A percentile compares a stretch with the other conserved stretches of the same genome.
These are phyloP conservation scores for Kluyveromyces marxianus DNA, from an alignment of 1,139 yeast species.

Conservation along the genomic window DNA sequence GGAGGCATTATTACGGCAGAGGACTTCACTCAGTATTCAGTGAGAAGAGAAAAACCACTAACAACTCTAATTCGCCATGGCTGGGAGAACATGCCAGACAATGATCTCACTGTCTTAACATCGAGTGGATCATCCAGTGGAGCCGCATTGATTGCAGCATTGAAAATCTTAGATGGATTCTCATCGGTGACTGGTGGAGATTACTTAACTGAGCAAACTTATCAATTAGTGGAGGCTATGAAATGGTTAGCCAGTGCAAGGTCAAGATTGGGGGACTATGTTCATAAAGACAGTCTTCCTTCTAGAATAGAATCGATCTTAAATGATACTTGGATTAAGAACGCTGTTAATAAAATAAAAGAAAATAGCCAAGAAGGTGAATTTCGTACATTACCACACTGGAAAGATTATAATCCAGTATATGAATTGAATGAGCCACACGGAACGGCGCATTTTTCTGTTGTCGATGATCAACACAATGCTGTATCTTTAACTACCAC, in stretches of 20 bases:
- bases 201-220: conserved; percentile 44
- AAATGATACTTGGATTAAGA: conserved; percentile 47
- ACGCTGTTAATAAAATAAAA: conserved; percentile 41
- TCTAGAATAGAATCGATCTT: conserved; percentile 33
- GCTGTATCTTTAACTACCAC: conserved; percentile 88
- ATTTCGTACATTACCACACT: conserved; percentile 45
- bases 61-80: conserved; percentile 29
- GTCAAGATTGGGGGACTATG: conserved; percentile 69
- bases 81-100: conserved; percentile 27
- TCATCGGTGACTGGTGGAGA: conserved; percentile 37
- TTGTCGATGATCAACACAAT: conserved; percentile 59
- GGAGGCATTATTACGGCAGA: conserved; percentile 57
- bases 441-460: conserved; percentile 83
- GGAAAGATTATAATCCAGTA: conserved; percentile 72
- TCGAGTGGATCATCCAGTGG: conserved; percentile 82
- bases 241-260: conserved; percentile 89
- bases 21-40: conserved; percentile 61
- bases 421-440: conserved; percentile 70
- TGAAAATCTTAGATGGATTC: conserved; percentile 49
- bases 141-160: conserved; percentile 68
- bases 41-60: conserved; percentile 50
- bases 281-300: conserved; percentile 23
- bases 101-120: conserved; percentile 51
- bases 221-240: conserved; percentile 75
- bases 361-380: conserved; percentile 28